Evolutionary conservation across 768 basidiomycete genomes (phyloP).

Genomic region (Xerocomus brunneocitrinus): DNA sequence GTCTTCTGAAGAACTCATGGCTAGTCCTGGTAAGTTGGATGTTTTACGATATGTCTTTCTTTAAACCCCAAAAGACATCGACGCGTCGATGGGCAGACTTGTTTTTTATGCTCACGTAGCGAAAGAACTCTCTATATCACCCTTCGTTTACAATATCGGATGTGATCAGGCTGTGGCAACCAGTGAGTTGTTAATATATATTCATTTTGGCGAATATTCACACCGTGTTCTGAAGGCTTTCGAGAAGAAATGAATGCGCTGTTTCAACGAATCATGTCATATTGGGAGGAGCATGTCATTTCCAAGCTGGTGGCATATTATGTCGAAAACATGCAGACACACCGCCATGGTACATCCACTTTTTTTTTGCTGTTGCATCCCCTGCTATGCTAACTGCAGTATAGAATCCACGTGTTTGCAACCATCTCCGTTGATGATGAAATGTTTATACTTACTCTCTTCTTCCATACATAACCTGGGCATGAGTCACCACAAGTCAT

Average conservation of each 20-base stretch:
- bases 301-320: constrained; percentile 23
- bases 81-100: constrained; percentile 28
- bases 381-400: constrained; percentile 10
- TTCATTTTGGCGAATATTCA: constrained; percentile 5
- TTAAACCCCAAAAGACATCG: constrained; percentile 13
- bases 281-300: constrained; percentile 51
- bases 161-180: constrained; percentile 34
- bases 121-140: constrained; percentile 42
- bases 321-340: constrained; percentile 3
- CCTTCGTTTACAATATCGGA: constrained; percentile 43
- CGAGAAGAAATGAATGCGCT: constrained; percentile 37
- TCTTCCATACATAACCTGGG: constrained; percentile 55
- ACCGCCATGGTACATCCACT: constrained; percentile 10
- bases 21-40: constrained; percentile 33
- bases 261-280: constrained; percentile 43
- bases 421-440: constrained; percentile 52
- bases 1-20: constrained; percentile 28
- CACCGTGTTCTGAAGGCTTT: constrained; percentile 41
- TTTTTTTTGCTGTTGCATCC: constrained; percentile 1
- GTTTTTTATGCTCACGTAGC: constrained; percentile 49
- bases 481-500: constrained; percentile 35
- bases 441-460: constrained; percentile 51
- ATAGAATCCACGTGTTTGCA: constrained; percentile 27
- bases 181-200: constrained; percentile 29
- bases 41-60: not conserved